phyloP scores from a whole-genome alignment of 2,329 filamentous ascomycete species.

The Aspergillus sergii region DNA sequence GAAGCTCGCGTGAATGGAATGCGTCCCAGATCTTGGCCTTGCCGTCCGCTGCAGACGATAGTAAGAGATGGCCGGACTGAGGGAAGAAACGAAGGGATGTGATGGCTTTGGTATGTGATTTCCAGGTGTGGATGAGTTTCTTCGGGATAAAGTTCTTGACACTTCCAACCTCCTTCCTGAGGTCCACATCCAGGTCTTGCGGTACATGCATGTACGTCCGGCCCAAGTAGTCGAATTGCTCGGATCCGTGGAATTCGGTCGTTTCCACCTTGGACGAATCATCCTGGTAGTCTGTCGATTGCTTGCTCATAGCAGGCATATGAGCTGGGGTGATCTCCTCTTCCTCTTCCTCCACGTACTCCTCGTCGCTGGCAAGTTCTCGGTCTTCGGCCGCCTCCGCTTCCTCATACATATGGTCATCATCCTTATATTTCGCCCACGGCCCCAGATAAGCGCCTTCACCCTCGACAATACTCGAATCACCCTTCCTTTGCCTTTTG shows the following conservation, averaged over 20 bases:
- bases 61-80: slow-evolving; percentile 78
- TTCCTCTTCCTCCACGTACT: slow-evolving; percentile 72
- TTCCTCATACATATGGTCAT: slow-evolving; percentile 71
- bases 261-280: slow-evolving; percentile 72
- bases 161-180: slow-evolving; percentile 78
- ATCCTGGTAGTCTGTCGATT: slow-evolving; percentile 52
- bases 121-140: slow-evolving; percentile 90
- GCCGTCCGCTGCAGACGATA: slow-evolving; percentile 86
- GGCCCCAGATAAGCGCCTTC: slow-evolving; percentile 88
- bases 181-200: slow-evolving; percentile 82
- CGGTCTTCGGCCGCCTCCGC: slow-evolving; percentile 68
- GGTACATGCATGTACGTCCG: slow-evolving; percentile 98
- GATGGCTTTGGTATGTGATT: slow-evolving; percentile 79
- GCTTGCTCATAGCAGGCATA: slow-evolving; percentile 54
- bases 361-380: slow-evolving; percentile 75
- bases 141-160: slow-evolving; percentile 91
- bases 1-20: slow-evolving; percentile 83
- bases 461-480: slow-evolving; percentile 81
- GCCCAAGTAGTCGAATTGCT: slow-evolving; percentile 90
- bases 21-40: slow-evolving; percentile 95
- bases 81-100: slow-evolving; percentile 91
- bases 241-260: slow-evolving; percentile 80
- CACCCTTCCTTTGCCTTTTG: slow-evolving; percentile 83
- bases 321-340: slow-evolving; percentile 55
- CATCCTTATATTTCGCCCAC: slow-evolving; percentile 82